Conservation (phyloP, 2,329 filamentous ascomycete genomes). For the Aspergillus oerlinghausenensis region DNA sequence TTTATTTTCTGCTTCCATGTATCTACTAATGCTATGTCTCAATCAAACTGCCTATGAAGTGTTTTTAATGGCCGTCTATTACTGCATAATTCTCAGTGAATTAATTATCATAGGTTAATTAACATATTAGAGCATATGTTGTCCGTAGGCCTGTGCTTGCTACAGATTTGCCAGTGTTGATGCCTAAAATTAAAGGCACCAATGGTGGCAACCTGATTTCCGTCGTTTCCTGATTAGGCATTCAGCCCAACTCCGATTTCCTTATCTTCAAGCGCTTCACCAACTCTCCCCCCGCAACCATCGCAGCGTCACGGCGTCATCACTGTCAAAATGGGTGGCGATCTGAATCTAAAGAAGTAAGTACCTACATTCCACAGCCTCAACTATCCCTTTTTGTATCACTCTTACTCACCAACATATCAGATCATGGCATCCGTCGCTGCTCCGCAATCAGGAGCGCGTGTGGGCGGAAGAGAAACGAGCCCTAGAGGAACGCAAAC, state of each 20-base stretch:
- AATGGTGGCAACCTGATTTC: neutral
- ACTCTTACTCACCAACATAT: conserved; percentile 8
- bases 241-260: neutral
- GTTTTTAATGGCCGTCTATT: neutral
- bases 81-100: conserved; percentile 5
- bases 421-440: conserved; percentile 82
- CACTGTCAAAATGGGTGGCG: conserved; percentile 71
- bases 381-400: neutral
- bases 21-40: conserved; percentile 13
- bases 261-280: neutral
- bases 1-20: conserved; percentile 15
- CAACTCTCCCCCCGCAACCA: neutral
- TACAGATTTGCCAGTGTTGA: neutral
- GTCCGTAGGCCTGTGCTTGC: neutral
- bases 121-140: conserved; percentile 7
- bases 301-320: neutral
- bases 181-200: neutral
- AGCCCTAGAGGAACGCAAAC: conserved; percentile 90
- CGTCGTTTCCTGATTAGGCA: neutral
- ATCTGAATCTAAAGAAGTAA: conserved; percentile 87
- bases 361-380: neutral
- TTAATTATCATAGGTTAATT: neutral
- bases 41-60: neutral
- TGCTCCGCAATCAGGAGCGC: conserved; percentile 83
- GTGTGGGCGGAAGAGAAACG: conserved; percentile 92